phyloP scores from a whole-genome alignment of 805 yeast genomes.

The Hanseniaspora occidentalis region DNA sequence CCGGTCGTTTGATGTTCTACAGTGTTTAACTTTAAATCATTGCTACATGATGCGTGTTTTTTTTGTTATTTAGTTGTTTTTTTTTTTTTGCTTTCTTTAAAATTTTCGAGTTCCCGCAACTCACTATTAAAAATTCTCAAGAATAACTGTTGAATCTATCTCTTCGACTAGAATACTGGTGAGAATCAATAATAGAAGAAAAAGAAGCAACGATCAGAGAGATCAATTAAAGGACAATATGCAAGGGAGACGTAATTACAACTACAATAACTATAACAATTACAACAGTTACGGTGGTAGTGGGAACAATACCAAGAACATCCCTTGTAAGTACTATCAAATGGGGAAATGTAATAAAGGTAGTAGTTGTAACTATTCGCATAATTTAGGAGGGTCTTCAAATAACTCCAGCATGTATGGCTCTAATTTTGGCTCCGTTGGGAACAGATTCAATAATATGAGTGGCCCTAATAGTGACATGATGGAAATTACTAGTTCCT shows the following conservation, averaged over 20 bases:
- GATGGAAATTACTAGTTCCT: conserved; percentile 1
- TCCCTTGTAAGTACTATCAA: conserved; percentile 32
- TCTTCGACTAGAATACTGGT: background rate
- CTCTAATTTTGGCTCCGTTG: background rate
- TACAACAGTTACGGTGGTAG: conserved; percentile 3
- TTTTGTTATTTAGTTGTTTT: too few relatives aligned
- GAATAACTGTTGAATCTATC: background rate
- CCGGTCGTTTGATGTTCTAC: too few relatives aligned
- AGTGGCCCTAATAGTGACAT: conserved; percentile 7
- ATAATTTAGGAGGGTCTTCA: conserved; percentile 17
- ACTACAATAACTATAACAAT: conserved; percentile 3
- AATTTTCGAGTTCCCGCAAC: too few relatives aligned
- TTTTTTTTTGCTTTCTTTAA: too few relatives aligned
- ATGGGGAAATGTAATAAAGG: conserved; percentile 34
- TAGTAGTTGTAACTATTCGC: conserved; percentile 31
- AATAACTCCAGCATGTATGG: conserved; percentile 7
- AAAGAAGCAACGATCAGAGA: background rate
- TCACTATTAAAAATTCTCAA: too few relatives aligned
- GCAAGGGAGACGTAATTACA: conserved; percentile 4
- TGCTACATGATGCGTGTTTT: too few relatives aligned
- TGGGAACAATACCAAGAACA: conserved; percentile 17
- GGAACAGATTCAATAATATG: conserved; percentile 4
- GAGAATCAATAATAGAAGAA: background rate
- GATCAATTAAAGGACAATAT: background rate
- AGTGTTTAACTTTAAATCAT: too few relatives aligned